Conservation (phyloP, 345 rosid genomes). For the Bruguiera parviflora region DNA sequence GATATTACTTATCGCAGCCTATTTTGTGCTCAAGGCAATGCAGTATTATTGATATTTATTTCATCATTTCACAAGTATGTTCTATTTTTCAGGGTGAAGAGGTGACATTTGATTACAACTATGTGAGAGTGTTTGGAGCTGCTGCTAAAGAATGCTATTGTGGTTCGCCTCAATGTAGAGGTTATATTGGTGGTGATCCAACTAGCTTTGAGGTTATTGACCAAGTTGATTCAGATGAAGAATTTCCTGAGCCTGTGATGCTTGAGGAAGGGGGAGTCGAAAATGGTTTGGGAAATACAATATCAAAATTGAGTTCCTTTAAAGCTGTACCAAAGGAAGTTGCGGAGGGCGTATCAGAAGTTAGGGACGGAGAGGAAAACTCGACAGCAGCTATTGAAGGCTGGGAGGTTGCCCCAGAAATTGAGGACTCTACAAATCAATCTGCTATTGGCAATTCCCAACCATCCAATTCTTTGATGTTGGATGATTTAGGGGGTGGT, state of each 20-base stretch:
- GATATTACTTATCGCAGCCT: background rate
- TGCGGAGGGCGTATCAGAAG: conserved; percentile 25
- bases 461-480: conserved; percentile 26
- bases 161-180: conserved; percentile 80
- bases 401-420: conserved; percentile 22
- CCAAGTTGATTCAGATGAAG: conserved; percentile 98
- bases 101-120: conserved; percentile 95
- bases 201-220: conserved; percentile 65
- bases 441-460: conserved; percentile 33
- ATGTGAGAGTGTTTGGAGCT: conserved; percentile 96
- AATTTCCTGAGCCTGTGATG: conserved; percentile 89
- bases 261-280: conserved; percentile 60
- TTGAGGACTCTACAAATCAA: conserved; percentile 29
- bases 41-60: conserved; percentile 3
- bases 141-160: conserved; percentile 97
- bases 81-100: conserved; percentile 71
- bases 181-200: conserved; percentile 97
- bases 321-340: conserved; percentile 30
- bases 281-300: conserved; percentile 31
- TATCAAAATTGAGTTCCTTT: conserved; percentile 29
- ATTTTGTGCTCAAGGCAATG: background rate
- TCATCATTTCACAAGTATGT: conserved; percentile 11
- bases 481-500: conserved; percentile 29
- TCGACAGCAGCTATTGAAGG: conserved; percentile 14
- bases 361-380: conserved; percentile 14